Base-by-base conservation (phyloP, 2,329 filamentous ascomycete species). In the Aureobasidium leucospermi region DNA sequence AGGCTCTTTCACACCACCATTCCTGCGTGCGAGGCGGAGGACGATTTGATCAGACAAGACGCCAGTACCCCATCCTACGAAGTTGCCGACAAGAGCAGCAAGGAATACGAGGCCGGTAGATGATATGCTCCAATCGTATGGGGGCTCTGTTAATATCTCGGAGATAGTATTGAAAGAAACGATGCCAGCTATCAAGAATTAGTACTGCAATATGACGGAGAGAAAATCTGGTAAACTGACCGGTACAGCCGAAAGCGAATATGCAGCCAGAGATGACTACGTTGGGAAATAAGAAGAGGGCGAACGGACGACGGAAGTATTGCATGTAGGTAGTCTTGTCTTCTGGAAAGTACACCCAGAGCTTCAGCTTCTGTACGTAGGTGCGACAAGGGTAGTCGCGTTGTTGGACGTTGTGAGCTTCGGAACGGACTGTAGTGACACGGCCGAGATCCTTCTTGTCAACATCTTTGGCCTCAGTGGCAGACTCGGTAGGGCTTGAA, bases 31-130 rank as follows among this genome's bases (percentile, higher is more conserved):
- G 0, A 66, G 47, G 28, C 61, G 61, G 36, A 78, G 15, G 45
- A 62, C 59, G 41, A 76, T 65, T 65, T 69, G 74, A 65, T 77
- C 77, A 61, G 75, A 77, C 46, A 78, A 63, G 1, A 76, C 76
- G 1, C 77, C 78, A 0, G 75, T 62, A 31, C 46, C 19, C 60
- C 62, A 65, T 28, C 66, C 66, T 19, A 66, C 41, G 31, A 64
- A 29, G 48, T 61, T 65, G 29, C 65, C 64, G 29, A 66, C 52
- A 11, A 67, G 62, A 6, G 66, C 65, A 23, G 66, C 63, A 31
- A 65, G 62, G 43, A 63, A 66, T 19, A 66, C 60, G 1, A 67
- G 59, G 3, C 63, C 72, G 0, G 71, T 69, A 1, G 70, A 67
- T 0, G 71, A 70, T 0, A 70, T 67, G 36, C 66, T 69, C 68